Percentiles rank a stretch among this genome's conserved stretches.
Conservation (phyloP, 306 rosid species). For the Inga leiocalycina region DNA sequence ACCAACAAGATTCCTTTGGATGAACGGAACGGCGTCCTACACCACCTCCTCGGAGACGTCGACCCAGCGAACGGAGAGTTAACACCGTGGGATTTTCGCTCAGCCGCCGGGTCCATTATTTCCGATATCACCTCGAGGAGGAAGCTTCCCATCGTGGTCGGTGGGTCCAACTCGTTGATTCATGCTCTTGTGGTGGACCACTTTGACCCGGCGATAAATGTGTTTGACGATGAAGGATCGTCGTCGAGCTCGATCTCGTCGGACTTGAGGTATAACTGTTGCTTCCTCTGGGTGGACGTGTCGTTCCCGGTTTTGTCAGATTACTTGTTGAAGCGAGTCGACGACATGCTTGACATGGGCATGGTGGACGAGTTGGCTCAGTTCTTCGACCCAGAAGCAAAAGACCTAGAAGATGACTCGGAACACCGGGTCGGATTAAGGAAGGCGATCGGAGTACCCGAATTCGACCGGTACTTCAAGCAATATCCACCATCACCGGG, state of each 20-base stretch:
- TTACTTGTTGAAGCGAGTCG: conserved; percentile 70
- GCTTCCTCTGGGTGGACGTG: conserved; percentile 89
- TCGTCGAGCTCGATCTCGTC: conserved; percentile 24
- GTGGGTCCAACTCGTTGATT: conserved; percentile 90
- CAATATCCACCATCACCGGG: conserved; percentile 38
- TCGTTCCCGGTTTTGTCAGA: conserved; percentile 54
- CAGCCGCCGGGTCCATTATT: conserved; percentile 36
- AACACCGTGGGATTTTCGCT: conserved; percentile 60
- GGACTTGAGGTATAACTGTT: conserved; percentile 72
- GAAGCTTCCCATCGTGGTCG: conserved; percentile 71
- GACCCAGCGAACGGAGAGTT: conserved; percentile 53
- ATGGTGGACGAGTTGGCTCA: conserved; percentile 82
- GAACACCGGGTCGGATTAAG: conserved; percentile 51
- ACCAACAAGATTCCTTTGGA: conserved; percentile 77
- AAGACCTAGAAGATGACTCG: conserved; percentile 21
- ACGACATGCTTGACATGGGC: conserved; percentile 82
- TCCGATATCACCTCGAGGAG: conserved; percentile 39
- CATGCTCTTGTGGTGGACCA: conserved; percentile 60
- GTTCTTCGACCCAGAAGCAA: conserved; percentile 53
- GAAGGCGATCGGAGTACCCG: conserved; percentile 92
- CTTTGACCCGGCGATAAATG: conserved; percentile 49
- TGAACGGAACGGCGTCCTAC: conserved; percentile 63
- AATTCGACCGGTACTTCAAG: conserved; percentile 66
- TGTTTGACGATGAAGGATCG: conserved; percentile 40
- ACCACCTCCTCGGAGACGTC: conserved; percentile 79